phyloP scores from a whole-genome alignment of 1,284 basidiomycete genomes.

The Sanguinoderma infundibulare region DNA sequence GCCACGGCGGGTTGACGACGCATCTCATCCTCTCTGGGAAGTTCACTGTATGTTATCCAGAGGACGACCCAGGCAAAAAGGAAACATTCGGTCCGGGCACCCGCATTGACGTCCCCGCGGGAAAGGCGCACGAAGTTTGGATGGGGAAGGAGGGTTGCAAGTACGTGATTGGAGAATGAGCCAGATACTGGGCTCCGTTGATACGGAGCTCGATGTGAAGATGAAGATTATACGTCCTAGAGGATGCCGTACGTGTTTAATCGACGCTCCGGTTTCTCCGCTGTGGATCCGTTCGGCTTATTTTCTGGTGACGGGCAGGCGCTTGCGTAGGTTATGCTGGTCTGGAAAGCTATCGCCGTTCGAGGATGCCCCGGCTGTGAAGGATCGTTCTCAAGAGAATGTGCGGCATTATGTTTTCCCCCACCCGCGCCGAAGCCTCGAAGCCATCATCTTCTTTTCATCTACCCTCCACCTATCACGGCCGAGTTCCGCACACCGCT shows the following conservation, averaged over 20 bases:
- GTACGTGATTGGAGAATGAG: constrained; percentile 39
- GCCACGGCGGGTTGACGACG: constrained; percentile 35
- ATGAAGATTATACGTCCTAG: neutral
- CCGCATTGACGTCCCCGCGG: constrained; percentile 38
- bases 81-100: constrained; percentile 37
- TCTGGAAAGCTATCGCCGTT: neutral
- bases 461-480: neutral
- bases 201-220: neutral
- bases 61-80: constrained; percentile 30
- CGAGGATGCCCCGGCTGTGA: neutral
- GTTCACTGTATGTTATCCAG: constrained; percentile 36
- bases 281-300: neutral
- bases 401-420: neutral
- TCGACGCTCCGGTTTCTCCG: neutral
- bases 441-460: neutral
- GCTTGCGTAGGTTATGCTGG: neutral
- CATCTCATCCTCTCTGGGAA: constrained; percentile 37
- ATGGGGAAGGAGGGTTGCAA: constrained; percentile 38
- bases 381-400: neutral
- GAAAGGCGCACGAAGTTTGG: constrained; percentile 39
- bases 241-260: constrained; percentile 1
- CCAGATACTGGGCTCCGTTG: neutral
- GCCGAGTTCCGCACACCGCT: neutral
- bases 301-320: neutral
- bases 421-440: neutral